A percentile compares a stretch with the other conserved stretches of the same genome.
Evolutionary conservation across 2,329 filamentous ascomycete species (phyloP).

Genomic region (Samsoniella hepiali): DNA sequence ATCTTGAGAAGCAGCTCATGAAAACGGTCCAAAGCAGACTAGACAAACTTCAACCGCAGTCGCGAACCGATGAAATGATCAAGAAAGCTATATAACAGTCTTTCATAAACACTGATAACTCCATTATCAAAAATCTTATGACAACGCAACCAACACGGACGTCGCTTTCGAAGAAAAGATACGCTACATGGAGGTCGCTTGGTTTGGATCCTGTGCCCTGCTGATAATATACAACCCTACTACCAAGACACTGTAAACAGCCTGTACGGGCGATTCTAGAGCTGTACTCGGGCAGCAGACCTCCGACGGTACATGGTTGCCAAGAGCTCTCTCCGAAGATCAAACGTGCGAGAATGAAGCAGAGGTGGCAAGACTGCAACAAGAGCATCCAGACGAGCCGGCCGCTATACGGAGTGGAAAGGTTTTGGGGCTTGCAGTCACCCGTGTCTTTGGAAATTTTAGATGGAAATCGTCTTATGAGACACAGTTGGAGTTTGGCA

Average conservation of each 20-base stretch:
- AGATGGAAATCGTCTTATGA: conserved; percentile 59
- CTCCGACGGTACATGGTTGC: conserved; percentile 42
- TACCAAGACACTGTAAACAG: conserved; percentile 50
- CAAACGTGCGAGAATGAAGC: conserved; percentile 56
- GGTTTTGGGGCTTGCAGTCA: conserved; percentile 54
- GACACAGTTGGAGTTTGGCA: conserved; percentile 27
- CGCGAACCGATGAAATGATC: background rate
- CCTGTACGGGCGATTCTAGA: conserved; percentile 60
- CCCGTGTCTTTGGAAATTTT: conserved; percentile 60
- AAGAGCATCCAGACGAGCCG: conserved; percentile 56
- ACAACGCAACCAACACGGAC: conserved; percentile 25
- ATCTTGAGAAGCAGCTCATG: conserved; percentile 31
- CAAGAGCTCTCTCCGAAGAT: conserved; percentile 53
- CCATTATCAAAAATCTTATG: conserved; percentile 36
- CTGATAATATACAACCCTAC: conserved; percentile 54
- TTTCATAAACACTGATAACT: conserved; percentile 46
- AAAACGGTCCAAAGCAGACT: conserved; percentile 27
- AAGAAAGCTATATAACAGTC: background rate
- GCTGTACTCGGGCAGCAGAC: conserved; percentile 52
- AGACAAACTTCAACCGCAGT: background rate
- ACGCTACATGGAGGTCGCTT: conserved; percentile 25
- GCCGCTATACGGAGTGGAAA: conserved; percentile 49
- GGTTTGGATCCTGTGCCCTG: conserved; percentile 54
- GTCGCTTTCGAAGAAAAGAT: conserved; percentile 17
- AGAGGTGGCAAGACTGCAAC: conserved; percentile 49